phyloP scores from a whole-genome alignment of 73 alveolate species.

The Uronychia setigera region DNA sequence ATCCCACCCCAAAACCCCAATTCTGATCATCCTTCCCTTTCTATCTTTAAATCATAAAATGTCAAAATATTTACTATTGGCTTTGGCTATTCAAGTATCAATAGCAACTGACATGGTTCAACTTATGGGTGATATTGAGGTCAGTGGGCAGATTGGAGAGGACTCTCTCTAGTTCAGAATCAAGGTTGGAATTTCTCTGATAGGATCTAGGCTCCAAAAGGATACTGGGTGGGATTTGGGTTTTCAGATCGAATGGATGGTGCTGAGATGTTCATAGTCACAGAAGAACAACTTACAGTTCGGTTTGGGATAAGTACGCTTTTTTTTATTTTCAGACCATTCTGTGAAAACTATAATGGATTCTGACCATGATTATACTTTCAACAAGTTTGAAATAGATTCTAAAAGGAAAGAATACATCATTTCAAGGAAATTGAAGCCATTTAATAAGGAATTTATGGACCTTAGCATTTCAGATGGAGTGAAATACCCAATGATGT shows the following conservation, averaged over 20 bases:
- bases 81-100: no score
- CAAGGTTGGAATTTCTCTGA: no score
- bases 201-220: no score
- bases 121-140: no score
- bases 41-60: no score
- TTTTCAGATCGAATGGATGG: neutral
- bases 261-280: neutral
- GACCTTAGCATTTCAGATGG: neutral
- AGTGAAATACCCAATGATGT: neutral
- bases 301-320: neutral
- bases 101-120: no score
- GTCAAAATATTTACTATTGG: no score
- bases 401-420: neutral
- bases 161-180: no score
- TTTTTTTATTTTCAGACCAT: neutral
- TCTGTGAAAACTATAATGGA: neutral
- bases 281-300: neutral
- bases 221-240: neutral
- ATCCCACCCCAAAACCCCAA: no score
- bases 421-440: neutral
- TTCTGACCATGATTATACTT: neutral
- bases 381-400: neutral
- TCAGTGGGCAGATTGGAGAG: no score
- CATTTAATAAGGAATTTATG: neutral
- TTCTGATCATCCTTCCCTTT: no score